Conservation (phyloP, 345 rosid species). For the Stellera chamaejasme region DNA sequence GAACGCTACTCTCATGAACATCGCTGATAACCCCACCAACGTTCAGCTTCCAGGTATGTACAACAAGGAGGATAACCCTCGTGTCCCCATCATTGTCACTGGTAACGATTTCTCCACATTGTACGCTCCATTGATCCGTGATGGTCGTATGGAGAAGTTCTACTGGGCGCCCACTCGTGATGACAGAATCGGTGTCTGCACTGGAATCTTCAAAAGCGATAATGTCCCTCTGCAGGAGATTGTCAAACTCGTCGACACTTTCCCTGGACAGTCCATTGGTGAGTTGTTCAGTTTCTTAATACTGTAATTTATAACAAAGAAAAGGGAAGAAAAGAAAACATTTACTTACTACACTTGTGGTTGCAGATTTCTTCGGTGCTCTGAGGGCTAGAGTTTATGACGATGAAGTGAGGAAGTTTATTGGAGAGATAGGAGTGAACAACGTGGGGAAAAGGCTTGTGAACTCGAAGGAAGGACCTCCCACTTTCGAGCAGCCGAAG, state of each 20-base stretch:
- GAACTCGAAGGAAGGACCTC: conserved; percentile 83
- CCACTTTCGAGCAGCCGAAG: conserved; percentile 67
- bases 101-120: conserved; percentile 97
- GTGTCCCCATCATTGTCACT: conserved; percentile 91
- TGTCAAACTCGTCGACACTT: conserved; percentile 71
- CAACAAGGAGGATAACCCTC: conserved; percentile 92
- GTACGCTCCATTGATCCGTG: conserved; percentile 96
- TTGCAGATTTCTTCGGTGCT: conserved; percentile 87
- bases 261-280: conserved; percentile 98
- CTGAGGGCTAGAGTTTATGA: conserved; percentile 92
- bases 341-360: neutral
- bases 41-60: conserved; percentile 98
- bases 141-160: conserved; percentile 99
- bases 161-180: conserved; percentile 98
- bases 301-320: neutral
- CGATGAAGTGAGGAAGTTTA: conserved; percentile 90
- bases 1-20: conserved; percentile 99
- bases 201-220: conserved; percentile 69
- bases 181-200: conserved; percentile 87
- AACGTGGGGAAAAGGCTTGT: conserved; percentile 72
- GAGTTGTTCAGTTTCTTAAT: neutral
- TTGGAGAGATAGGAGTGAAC: conserved; percentile 53
- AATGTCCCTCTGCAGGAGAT: conserved; percentile 43
- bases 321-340: too few species aligned
- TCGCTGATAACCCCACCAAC: conserved; percentile 87